Conservation (phyloP, 768 basidiomycete species). For the Collybia nuda region DNA sequence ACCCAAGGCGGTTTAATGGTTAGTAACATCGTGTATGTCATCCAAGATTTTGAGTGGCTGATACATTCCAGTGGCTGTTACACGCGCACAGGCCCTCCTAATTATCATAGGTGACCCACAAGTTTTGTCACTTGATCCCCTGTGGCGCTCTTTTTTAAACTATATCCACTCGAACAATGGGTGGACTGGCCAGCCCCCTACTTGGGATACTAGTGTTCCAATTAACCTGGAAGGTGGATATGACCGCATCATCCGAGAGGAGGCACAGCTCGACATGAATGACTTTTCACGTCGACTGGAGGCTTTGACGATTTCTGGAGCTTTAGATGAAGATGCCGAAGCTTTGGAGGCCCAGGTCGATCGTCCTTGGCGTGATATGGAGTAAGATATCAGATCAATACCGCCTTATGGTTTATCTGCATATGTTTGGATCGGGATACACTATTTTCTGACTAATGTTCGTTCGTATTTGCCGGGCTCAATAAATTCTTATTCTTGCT, state of each 20-base stretch:
- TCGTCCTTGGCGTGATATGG: slow-evolving; percentile 17
- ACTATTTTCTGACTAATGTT: too few species aligned
- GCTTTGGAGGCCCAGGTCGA: slow-evolving; percentile 16
- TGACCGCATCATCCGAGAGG: slow-evolving; percentile 14
- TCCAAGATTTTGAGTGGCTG: not conserved
- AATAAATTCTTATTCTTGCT: too few species aligned
- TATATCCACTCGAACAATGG: slow-evolving; percentile 49
- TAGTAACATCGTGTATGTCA: slow-evolving; percentile 10
- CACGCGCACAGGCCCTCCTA: slow-evolving; percentile 62
- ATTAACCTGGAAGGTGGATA: slow-evolving; percentile 19
- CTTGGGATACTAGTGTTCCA: slow-evolving; percentile 30
- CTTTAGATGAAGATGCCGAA: slow-evolving; percentile 9
- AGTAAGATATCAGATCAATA: not conserved
- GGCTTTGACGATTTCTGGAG: slow-evolving; percentile 12
- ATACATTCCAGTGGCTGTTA: slow-evolving; percentile 51
- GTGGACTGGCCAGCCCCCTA: slow-evolving; percentile 44
- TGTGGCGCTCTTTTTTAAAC: slow-evolving; percentile 59
- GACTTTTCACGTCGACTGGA: slow-evolving; percentile 28
- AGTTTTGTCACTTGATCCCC: slow-evolving; percentile 53
- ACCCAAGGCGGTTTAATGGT: slow-evolving; percentile 58
- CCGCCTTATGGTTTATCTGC: too few species aligned
- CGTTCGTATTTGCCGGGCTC: too few species aligned
- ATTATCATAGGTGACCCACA: slow-evolving; percentile 61
- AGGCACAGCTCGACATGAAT: slow-evolving; percentile 30
- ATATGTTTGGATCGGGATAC: too few species aligned